Percentiles rank a stretch among this genome's conserved stretches.
phyloP scores from a whole-genome alignment of 139 green algal genomes.

The Chlamydomonas applanata region DNA sequence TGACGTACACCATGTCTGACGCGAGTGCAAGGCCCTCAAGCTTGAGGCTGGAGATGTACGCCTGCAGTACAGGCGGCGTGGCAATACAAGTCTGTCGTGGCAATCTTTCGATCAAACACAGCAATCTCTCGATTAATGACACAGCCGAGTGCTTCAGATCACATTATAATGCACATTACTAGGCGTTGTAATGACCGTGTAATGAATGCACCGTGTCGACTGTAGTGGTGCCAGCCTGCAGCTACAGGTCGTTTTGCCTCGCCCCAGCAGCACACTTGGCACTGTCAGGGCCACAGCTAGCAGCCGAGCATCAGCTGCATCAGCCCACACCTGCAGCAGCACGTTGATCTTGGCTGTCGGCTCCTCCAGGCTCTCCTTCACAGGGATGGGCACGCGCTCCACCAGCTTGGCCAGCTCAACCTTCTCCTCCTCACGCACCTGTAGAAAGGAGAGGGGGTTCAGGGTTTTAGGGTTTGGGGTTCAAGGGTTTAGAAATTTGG shows the following conservation, averaged over 20 bases:
- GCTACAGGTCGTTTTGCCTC: no score
- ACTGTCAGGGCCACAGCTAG: no score
- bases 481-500: no score
- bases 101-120: no score
- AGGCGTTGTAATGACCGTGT: no score
- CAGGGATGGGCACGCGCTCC: conserved; percentile 95
- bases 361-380: conserved; percentile 97
- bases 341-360: conserved; percentile 97
- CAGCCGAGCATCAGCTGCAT: not conserved
- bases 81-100: not conserved
- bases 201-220: no score
- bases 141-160: no score
- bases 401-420: conserved; percentile 97
- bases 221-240: no score
- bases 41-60: conserved; percentile 93
- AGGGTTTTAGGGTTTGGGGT: no score
- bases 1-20: conserved; percentile 98
- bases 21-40: conserved; percentile 92
- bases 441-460: not conserved
- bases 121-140: no score
- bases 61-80: conserved; percentile 74
- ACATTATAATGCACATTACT: no score
- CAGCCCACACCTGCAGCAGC: conserved; percentile 73
- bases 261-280: no score
- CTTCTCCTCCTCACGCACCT: conserved; percentile 97